Percentiles rank a stretch among this genome's conserved stretches.
Evolutionary conservation across 768 basidiomycete genomes (phyloP).

Genomic region (Cubamyces sp.): DNA sequence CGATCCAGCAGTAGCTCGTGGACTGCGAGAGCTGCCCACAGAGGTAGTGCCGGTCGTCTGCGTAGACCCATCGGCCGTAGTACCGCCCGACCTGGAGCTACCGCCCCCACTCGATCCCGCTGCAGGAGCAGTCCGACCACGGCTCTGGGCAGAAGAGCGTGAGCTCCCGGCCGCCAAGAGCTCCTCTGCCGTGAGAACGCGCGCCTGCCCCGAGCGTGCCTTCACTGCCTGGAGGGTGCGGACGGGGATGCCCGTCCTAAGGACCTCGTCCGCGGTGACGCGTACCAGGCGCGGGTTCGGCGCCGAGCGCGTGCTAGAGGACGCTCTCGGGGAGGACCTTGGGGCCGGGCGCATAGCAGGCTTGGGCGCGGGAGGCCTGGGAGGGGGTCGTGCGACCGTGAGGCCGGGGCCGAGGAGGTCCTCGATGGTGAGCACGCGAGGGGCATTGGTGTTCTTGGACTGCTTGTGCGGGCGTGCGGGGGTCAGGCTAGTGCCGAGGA

Average conservation of each 20-base stretch:
- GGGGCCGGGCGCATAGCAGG: background rate
- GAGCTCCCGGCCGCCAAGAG: constrained; percentile 45
- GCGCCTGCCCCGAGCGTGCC: constrained; percentile 19
- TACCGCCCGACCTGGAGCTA: background rate
- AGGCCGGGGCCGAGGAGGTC: constrained; percentile 21
- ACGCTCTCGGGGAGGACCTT: background rate
- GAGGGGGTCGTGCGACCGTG: constrained; percentile 15
- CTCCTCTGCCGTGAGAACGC: constrained; percentile 59
- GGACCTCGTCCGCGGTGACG: constrained; percentile 22
- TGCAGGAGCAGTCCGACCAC: background rate
- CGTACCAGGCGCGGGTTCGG: constrained; percentile 9
- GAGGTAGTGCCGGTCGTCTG: background rate
- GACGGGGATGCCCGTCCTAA: constrained; percentile 20
- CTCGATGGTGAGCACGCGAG: constrained; percentile 17
- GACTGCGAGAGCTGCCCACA: background rate
- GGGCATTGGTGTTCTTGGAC: constrained; percentile 10
- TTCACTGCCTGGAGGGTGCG: constrained; percentile 22
- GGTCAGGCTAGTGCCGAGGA: constrained; percentile 20
- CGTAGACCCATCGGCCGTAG: background rate
- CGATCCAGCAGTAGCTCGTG: background rate
- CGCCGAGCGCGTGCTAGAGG: constrained; percentile 1
- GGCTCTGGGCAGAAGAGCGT: background rate
- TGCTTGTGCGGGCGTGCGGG: constrained; percentile 14
- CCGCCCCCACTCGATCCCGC: background rate
- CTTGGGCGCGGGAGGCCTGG: constrained; percentile 8